Base-by-base conservation (phyloP, 2,329 filamentous ascomycete genomes). In the Keithomyces neogunnii region DNA sequence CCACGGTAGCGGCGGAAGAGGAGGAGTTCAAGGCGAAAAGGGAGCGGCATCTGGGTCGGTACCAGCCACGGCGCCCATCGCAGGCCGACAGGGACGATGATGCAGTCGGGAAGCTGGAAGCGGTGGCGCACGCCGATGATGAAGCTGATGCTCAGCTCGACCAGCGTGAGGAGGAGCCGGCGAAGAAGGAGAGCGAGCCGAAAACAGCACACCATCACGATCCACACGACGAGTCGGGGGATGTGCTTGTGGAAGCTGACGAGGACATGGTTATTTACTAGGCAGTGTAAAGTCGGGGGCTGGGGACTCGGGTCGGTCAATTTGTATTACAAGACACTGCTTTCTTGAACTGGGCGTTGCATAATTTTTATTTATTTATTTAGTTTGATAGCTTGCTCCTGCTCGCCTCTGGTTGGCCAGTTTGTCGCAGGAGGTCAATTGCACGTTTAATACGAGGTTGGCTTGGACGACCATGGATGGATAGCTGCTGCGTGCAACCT, bases 251-350 rank as follows among this genome's bases (percentile, higher is more conserved):
- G 50, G 87, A 89, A 66, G 88, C 86, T 50, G 88, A 89, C 54
- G 90, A 96, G 71, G 90, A 96, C 62, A 90, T 86, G 60, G 89
- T 96, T 49, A 92, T 95, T 53, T 96, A 96, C 72, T 96, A 73
- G 78, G 45, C 19, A 40, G 38, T 44, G 29, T 29, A 10, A 44
- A 44, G 13, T 19, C n/a, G 10, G 28, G 40, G 6, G 28, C 8
- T 44, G 39, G 11, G 36, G 6, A 29, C 30, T 44, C 19, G 9
- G 9, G 11, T 3, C 7, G 7, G 40, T 11, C 40, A 10, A n/a
- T 30, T 44, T 44, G 40, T 44, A 44, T 30, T 44, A 44, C 30
- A 44, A 5, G 40, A 11, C 26, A 44, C 30, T 30, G 39, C 39
- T 44, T 26, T 13, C 2, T 38, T 13, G 11, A 6, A 28, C 40